A percentile compares a stretch with the other conserved stretches of the same genome.
These are phyloP conservation scores for Chenopodium album DNA, from an alignment of 148 eudicot genomes.

Conservation along the genomic window DNA sequence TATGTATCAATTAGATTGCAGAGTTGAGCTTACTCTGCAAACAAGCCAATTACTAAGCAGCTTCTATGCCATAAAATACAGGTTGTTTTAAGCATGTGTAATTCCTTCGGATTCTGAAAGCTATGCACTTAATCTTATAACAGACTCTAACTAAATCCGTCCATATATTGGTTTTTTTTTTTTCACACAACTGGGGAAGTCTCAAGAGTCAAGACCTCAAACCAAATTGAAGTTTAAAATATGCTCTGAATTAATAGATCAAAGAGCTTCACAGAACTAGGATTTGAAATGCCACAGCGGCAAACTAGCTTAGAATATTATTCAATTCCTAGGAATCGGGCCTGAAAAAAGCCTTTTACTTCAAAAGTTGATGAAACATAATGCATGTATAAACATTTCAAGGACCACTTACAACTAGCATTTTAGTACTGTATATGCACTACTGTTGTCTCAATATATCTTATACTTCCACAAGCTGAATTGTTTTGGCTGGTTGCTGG, in stretches of 20 bases:
- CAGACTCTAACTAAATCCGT: background rate
- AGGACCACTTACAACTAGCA: background rate
- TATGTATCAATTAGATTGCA: conserved; percentile 40
- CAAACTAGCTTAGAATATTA: background rate
- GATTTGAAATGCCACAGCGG: background rate
- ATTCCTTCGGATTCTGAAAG: background rate
- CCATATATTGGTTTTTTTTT: background rate
- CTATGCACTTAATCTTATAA: background rate
- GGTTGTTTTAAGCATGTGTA: background rate
- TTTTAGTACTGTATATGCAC: background rate
- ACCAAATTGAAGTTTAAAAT: background rate
- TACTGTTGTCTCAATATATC: background rate
- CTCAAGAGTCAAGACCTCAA: background rate
- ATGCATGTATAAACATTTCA: background rate
- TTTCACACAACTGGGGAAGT: background rate
- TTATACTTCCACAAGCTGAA: too few relatives aligned
- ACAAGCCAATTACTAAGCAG: background rate
- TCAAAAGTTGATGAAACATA: background rate
- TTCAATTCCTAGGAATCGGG: background rate
- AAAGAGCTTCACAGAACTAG: background rate
- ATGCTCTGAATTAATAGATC: background rate
- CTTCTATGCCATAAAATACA: background rate
- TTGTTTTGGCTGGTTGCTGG: too few relatives aligned
- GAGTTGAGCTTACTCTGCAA: background rate
- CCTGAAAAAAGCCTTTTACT: background rate